Conservation (phyloP, 345 rosid genomes). For the Lagerstroemia speciosa region DNA sequence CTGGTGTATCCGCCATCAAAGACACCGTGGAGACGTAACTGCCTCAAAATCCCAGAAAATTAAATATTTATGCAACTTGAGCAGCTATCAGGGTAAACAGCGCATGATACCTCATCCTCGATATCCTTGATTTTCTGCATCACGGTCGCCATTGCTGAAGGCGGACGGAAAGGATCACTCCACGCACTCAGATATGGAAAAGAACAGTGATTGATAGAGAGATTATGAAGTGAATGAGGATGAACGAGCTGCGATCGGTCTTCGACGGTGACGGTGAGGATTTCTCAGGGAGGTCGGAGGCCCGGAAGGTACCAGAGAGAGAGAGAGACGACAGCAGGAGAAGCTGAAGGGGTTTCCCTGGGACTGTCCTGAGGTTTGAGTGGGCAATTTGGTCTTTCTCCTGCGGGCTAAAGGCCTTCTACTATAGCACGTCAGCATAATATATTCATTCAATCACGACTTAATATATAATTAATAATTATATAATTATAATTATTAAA, state of each 20-base stretch:
- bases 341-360: too few species aligned
- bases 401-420: too few species aligned
- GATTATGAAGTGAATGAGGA: not conserved
- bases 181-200: not conserved
- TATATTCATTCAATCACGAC: too few species aligned
- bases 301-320: not conserved
- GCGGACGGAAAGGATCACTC: not conserved
- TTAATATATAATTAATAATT: too few species aligned
- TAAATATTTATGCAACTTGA: not conserved
- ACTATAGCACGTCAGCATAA: too few species aligned
- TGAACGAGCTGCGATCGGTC: not conserved
- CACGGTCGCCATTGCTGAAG: slow-evolving; percentile 34
- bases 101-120: slow-evolving; percentile 37
- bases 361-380: too few species aligned
- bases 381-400: too few species aligned
- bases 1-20: not conserved
- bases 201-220: not conserved
- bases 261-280: not conserved
- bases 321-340: too few species aligned
- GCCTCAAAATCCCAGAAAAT: not conserved
- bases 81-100: not conserved
- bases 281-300: not conserved
- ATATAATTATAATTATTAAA: too few species aligned
- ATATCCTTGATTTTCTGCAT: slow-evolving; percentile 54
- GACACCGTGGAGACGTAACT: not conserved